Conservation (phyloP, 2,329 filamentous ascomycete genomes). For the Blastomyces gilchristii region DNA sequence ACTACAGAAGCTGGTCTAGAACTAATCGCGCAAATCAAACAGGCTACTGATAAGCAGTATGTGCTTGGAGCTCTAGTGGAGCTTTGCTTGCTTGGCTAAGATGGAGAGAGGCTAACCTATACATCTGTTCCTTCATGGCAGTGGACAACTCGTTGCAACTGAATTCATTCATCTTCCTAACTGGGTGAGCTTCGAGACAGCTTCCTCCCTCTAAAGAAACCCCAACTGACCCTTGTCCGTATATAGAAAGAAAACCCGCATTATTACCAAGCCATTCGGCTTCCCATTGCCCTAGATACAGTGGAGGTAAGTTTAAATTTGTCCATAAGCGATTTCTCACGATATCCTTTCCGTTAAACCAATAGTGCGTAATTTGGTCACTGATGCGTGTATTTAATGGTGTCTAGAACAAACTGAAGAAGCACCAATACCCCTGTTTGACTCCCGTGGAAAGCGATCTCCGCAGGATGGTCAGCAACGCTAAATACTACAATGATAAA, state of each 20-base stretch:
- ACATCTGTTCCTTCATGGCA: constrained; percentile 23
- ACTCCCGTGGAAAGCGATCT: constrained; percentile 72
- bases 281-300: constrained; percentile 68
- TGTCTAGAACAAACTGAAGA: constrained; percentile 51
- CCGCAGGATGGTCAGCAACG: constrained; percentile 79
- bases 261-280: constrained; percentile 66
- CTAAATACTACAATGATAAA: constrained; percentile 71
- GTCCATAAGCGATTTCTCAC: not conserved
- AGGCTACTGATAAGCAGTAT: constrained; percentile 16
- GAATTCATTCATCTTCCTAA: constrained; percentile 65
- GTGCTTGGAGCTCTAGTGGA: not conserved
- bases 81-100: not conserved
- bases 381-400: not conserved
- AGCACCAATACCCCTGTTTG: constrained; percentile 58
- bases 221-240: constrained; percentile 3
- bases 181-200: constrained; percentile 28
- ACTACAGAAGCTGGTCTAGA: constrained; percentile 14
- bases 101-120: not conserved
- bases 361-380: not conserved
- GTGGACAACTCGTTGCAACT: constrained; percentile 62
- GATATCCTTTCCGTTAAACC: not conserved
- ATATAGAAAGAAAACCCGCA: constrained; percentile 50
- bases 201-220: too few species aligned
- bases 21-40: constrained; percentile 15
- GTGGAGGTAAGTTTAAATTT: constrained; percentile 48